Evolutionary conservation across 2,329 filamentous ascomycete species (phyloP), one percentile per base, ranked within the genome.

Genomic region (Ophiostoma sp.): DNA sequence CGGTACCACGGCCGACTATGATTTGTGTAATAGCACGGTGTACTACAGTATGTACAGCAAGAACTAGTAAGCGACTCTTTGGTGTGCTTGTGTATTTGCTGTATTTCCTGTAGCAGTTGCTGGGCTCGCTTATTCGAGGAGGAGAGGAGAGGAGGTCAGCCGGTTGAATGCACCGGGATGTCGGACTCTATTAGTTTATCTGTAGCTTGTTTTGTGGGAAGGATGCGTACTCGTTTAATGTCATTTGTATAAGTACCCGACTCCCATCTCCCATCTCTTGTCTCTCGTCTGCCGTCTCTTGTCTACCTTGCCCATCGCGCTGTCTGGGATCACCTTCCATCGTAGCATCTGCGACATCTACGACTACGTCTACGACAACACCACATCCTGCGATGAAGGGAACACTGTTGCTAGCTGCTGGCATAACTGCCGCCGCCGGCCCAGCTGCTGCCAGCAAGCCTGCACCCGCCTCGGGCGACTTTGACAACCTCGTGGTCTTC

Each of bases 401-500:
- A n/a, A 7, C 44, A 20, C 20, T 48, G 44, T 5, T n/a, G 44
- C 8, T 48, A 48, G 44, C 20, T 48, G 15, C 41, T 6, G 4
- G n/a, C 23, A 57, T 57, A 31, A 17, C 8, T 41, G 39, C 39
- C 15, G 39, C 39, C 13, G 39, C 39, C 39, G 15, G 11, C 15
- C 3, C 13, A 4, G 39, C 39, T 70, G 54, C 31, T 39, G 41
- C n/a, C 65, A 15, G 57, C 57, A 13, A 36, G 33, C 31, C 33
- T 36, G 10, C 54, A 5, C 48, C 69, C 17, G 11, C 60, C 41
- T 78, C 79, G 41, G 80, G 81, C 52, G 67, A 72, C 5, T 87
- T 92, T 76, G 83, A 86, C 36, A 89, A 86, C 67, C 77, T 92
- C 52, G 84, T 92, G 54, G 84, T 87, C 0, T 93, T 93, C 76